Conservation (phyloP, 345 rosid species). For the Zanthoxylum bungeanum region DNA sequence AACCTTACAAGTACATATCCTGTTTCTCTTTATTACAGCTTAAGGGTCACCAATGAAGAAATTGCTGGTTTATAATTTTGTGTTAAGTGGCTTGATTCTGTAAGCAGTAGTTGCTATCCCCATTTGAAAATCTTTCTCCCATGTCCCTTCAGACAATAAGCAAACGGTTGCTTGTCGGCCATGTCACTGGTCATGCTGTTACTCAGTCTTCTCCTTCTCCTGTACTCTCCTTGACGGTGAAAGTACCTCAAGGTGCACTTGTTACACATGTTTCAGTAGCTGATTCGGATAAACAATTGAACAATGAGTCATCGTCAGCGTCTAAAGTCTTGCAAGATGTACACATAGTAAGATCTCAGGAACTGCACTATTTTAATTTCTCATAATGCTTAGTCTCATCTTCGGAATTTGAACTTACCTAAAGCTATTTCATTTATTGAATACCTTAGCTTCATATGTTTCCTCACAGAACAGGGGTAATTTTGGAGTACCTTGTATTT, state of each 20-base stretch:
- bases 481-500: background rate
- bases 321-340: slow-evolving; percentile 52
- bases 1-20: background rate
- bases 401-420: background rate
- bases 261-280: slow-evolving; percentile 44
- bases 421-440: background rate
- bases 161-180: background rate
- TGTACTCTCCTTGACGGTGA: slow-evolving; percentile 50
- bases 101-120: background rate
- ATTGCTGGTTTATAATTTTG: slow-evolving; percentile 15
- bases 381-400: background rate
- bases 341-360: slow-evolving; percentile 59
- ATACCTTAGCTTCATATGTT: background rate
- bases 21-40: background rate
- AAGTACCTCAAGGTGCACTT: slow-evolving; percentile 38
- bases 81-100: slow-evolving; percentile 12
- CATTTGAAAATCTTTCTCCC: slow-evolving; percentile 13
- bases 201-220: slow-evolving; percentile 67
- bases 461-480: background rate
- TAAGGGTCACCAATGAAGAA: slow-evolving; percentile 12
- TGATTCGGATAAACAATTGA: slow-evolving; percentile 25
- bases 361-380: background rate
- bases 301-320: slow-evolving; percentile 25
- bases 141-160: slow-evolving; percentile 15
- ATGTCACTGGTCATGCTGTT: slow-evolving; percentile 34